phyloP scores from a whole-genome alignment of 495 filamentous ascomycete species.

The Rhypophila decipiens region DNA sequence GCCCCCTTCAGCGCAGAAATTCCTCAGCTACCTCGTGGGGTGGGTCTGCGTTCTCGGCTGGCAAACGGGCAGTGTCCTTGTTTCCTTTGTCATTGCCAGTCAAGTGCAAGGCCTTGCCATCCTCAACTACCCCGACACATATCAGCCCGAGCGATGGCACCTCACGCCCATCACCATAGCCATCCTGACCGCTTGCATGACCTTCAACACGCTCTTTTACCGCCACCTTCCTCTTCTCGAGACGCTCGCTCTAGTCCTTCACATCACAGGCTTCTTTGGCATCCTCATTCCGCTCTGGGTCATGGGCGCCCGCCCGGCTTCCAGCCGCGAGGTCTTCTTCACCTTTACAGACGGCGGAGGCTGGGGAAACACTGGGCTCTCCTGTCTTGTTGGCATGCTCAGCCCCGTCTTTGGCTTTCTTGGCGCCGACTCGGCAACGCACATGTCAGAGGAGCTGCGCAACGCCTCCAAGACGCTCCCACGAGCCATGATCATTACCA shows the following conservation, averaged over 20 bases:
- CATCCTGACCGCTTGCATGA: slow-evolving; percentile 40
- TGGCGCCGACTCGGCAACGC: slow-evolving; percentile 51
- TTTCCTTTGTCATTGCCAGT: slow-evolving; percentile 49
- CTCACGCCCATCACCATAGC: slow-evolving; percentile 53
- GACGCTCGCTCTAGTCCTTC: slow-evolving; percentile 51
- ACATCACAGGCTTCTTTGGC: slow-evolving; percentile 56
- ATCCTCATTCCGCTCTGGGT: slow-evolving; percentile 54
- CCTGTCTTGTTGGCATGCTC: slow-evolving; percentile 51
- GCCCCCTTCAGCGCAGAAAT: slow-evolving; percentile 46
- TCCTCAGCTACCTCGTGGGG: slow-evolving; percentile 54
- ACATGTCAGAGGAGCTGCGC: slow-evolving; percentile 55
- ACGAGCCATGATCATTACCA: slow-evolving; percentile 45
- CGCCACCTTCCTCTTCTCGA: slow-evolving; percentile 52
- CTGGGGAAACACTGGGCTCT: slow-evolving; percentile 47
- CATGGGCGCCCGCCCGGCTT: slow-evolving; percentile 40
- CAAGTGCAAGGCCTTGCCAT: slow-evolving; percentile 56
- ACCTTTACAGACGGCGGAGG: slow-evolving; percentile 49
- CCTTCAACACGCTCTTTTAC: slow-evolving; percentile 52
- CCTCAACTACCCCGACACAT: slow-evolving; percentile 42
- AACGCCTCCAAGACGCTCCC: slow-evolving; percentile 51
- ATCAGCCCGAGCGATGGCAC: slow-evolving; percentile 50
- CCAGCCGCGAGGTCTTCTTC: slow-evolving; percentile 42
- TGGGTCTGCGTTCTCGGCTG: slow-evolving; percentile 58
- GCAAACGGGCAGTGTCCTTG: slow-evolving; percentile 50
- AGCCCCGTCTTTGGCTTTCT: slow-evolving; percentile 24